A percentile compares a stretch with the other conserved stretches of the same genome.
These are phyloP conservation scores for Yamadazyma olivae DNA, from an alignment of 805 yeast genomes.

Conservation along the genomic window DNA sequence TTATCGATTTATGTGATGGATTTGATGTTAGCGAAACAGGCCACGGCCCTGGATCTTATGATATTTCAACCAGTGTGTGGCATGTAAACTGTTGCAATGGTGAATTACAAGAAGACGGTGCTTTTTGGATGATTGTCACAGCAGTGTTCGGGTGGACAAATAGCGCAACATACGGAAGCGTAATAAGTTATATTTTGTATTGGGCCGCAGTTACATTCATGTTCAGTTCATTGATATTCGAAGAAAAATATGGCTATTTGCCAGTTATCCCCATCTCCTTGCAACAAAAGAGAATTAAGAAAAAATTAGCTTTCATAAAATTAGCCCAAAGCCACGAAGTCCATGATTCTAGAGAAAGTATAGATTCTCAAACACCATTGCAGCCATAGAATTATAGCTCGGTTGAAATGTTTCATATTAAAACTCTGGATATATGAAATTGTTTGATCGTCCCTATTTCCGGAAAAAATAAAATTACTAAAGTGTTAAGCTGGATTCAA, in stretches of 20 bases:
- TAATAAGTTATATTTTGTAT: constrained; percentile 64
- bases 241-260: constrained; percentile 56
- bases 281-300: constrained; percentile 55
- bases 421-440: too few relatives aligned
- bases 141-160: constrained; percentile 94
- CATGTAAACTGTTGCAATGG: constrained; percentile 95
- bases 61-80: constrained; percentile 77
- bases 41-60: constrained; percentile 91
- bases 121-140: constrained; percentile 82
- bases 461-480: too few relatives aligned
- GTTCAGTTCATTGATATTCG: constrained; percentile 41
- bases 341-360: constrained; percentile 4
- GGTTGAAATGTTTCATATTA: too few relatives aligned
- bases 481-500: too few relatives aligned
- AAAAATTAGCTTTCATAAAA: constrained; percentile 17
- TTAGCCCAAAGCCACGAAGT: background rate
- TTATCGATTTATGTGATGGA: constrained; percentile 72
- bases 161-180: constrained; percentile 88
- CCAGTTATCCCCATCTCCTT: constrained; percentile 60
- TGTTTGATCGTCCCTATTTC: too few relatives aligned
- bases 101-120: constrained; percentile 65
- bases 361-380: constrained; percentile 13
- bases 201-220: constrained; percentile 57
- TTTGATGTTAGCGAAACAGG: constrained; percentile 86
- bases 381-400: too few relatives aligned